Conservation (phyloP, 176 grass and related monocot species). For the Leersia perrieri region DNA sequence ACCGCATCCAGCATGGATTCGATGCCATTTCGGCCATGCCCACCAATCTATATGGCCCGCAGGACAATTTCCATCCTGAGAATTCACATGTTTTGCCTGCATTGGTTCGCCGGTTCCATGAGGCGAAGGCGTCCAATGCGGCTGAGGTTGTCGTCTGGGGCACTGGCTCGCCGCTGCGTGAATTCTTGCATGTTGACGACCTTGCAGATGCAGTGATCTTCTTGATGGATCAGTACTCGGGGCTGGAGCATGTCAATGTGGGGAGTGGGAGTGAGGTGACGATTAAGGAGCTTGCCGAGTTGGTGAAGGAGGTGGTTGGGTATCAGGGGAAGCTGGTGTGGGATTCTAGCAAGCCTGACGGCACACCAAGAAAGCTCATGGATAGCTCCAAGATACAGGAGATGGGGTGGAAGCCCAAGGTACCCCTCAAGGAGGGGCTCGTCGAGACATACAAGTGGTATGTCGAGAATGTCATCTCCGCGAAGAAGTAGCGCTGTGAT, state of each 20-base stretch:
- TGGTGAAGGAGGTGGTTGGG: constrained; percentile 66
- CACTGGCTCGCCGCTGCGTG: constrained; percentile 61
- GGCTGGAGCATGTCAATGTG: constrained; percentile 69
- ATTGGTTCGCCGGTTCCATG: constrained; percentile 67
- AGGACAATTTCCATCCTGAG: constrained; percentile 74
- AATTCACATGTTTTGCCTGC: constrained; percentile 66
- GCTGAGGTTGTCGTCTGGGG: constrained; percentile 70
- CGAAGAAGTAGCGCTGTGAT: background rate
- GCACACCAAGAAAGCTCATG: constrained; percentile 85
- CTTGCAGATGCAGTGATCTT: constrained; percentile 66
- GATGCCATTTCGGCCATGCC: constrained; percentile 80
- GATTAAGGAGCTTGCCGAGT: constrained; percentile 70
- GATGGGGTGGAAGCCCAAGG: constrained; percentile 70
- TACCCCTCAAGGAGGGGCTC: constrained; percentile 58
- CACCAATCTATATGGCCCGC: constrained; percentile 77
- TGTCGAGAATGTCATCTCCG: constrained; percentile 47
- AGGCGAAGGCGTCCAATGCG: constrained; percentile 48
- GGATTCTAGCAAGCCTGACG: constrained; percentile 65
- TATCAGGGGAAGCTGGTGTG: constrained; percentile 67
- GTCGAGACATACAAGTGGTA: constrained; percentile 80
- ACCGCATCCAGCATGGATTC: constrained; percentile 75
- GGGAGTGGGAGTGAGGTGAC: constrained; percentile 70
- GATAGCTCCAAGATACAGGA: constrained; percentile 71
- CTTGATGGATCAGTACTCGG: constrained; percentile 67
- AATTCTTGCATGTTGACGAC: constrained; percentile 74